Percentiles rank a stretch among this genome's conserved stretches.
Evolutionary conservation across 805 yeast species (phyloP).

Genomic region (Monosporozyma unispora): DNA sequence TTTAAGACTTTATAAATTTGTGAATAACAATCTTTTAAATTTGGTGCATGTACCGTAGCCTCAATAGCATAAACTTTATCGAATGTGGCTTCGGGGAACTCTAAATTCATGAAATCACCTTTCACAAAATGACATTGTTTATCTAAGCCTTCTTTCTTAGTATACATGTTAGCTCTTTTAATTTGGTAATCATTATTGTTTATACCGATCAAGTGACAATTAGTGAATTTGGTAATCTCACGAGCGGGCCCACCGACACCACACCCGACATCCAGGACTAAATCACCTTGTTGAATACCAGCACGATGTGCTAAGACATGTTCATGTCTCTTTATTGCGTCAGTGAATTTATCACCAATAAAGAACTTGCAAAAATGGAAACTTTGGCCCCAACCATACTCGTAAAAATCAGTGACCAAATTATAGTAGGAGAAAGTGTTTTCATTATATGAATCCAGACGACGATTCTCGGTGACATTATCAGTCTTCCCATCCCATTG

Average conservation of each 20-base stretch:
- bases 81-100: slow-evolving; percentile 78
- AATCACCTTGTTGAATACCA: slow-evolving; percentile 68
- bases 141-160: slow-evolving; percentile 53
- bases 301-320: slow-evolving; percentile 87
- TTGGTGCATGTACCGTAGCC: slow-evolving; percentile 98
- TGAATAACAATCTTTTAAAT: slow-evolving; percentile 87
- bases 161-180: slow-evolving; percentile 79
- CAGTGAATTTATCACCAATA: slow-evolving; percentile 86
- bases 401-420: slow-evolving; percentile 95
- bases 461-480: slow-evolving; percentile 55
- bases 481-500: slow-evolving; percentile 94
- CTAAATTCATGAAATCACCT: slow-evolving; percentile 99
- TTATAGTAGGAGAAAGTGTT: slow-evolving; percentile 94
- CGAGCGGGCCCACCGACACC: slow-evolving; percentile 99
- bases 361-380: slow-evolving; percentile 96
- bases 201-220: slow-evolving; percentile 76
- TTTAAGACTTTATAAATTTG: slow-evolving; percentile 92
- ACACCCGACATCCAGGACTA: slow-evolving; percentile 95
- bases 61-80: slow-evolving; percentile 98
- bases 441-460: slow-evolving; percentile 80
- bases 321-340: slow-evolving; percentile 95
- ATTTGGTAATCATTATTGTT: slow-evolving; percentile 97
- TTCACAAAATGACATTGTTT: slow-evolving; percentile 78
- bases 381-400: slow-evolving; percentile 98
- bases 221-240: slow-evolving; percentile 88